These are phyloP conservation scores for Jamesozyma hellenica DNA, from an alignment of 805 yeast genomes.

Conservation along the genomic window DNA sequence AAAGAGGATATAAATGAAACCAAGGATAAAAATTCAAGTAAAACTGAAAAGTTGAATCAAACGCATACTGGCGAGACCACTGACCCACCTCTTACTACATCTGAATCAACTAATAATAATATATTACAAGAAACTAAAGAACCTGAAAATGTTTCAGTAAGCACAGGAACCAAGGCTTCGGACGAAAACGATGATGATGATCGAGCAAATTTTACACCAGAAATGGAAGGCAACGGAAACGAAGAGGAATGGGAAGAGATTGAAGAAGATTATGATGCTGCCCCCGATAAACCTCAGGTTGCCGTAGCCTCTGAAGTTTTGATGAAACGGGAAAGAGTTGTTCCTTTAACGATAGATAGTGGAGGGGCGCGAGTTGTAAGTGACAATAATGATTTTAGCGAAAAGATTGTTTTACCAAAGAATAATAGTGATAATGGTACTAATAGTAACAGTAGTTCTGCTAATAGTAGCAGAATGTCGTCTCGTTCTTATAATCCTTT, in stretches of 20 bases:
- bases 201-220: no score
- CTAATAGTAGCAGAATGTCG: not conserved
- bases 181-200: not conserved
- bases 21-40: no score
- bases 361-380: no score
- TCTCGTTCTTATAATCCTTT: slow-evolving; percentile 23
- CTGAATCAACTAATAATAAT: no score
- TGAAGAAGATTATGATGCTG: not conserved
- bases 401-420: slow-evolving; percentile 9
- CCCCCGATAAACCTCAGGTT: not conserved
- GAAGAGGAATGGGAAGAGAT: slow-evolving; percentile 8
- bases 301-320: not conserved
- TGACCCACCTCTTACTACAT: no score
- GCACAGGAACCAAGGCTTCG: not conserved
- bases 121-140: no score
- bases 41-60: no score
- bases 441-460: not conserved
- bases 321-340: not conserved
- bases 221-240: no score
- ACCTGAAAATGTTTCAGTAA: not conserved
- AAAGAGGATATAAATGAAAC: no score
- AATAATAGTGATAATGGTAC: not conserved
- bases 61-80: no score
- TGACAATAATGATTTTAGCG: not conserved
- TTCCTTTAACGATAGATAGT: not conserved